A percentile compares a stretch with the other conserved stretches of the same genome.
Conservation (phyloP, 192 early-diverging fungal genomes). For the Spinellus fusiger region DNA sequence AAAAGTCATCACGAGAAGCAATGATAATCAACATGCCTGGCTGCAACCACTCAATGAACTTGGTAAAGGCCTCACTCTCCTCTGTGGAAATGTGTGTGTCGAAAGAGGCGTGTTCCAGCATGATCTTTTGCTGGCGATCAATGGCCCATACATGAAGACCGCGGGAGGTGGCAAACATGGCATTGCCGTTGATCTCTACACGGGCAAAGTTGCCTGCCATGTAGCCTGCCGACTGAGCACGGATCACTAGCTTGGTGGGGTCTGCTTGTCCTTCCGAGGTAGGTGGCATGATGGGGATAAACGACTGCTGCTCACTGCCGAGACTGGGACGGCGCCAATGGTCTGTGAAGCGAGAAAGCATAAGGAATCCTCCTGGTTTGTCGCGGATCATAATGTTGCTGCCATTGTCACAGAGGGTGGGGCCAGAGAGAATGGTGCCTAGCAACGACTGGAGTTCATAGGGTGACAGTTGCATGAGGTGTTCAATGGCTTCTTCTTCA, state of each 20-base stretch:
- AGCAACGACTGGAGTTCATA: slow-evolving; percentile 75
- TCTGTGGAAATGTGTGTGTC: slow-evolving; percentile 64
- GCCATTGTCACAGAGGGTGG: slow-evolving; percentile 38
- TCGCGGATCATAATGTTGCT: slow-evolving; percentile 37
- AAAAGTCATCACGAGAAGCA: slow-evolving; percentile 62
- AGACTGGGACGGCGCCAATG: background rate
- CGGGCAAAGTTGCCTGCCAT: slow-evolving; percentile 68
- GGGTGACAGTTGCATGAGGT: slow-evolving; percentile 75
- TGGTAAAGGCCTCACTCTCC: slow-evolving; percentile 61
- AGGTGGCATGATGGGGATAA: background rate
- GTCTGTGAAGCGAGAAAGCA: slow-evolving; percentile 20
- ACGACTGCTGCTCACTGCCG: background rate
- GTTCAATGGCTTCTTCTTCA: slow-evolving; percentile 74
- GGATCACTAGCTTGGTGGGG: slow-evolving; percentile 45
- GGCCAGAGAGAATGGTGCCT: slow-evolving; percentile 64
- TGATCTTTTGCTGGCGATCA: slow-evolving; percentile 59
- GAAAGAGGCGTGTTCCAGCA: slow-evolving; percentile 66
- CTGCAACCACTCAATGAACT: slow-evolving; percentile 58
- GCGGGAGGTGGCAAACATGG: slow-evolving; percentile 50
- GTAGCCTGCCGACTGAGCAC: slow-evolving; percentile 67
- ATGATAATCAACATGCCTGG: slow-evolving; percentile 62
- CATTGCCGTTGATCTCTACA: slow-evolving; percentile 52
- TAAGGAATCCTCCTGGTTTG: slow-evolving; percentile 33
- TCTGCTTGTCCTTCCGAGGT: background rate
- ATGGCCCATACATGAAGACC: slow-evolving; percentile 75